Base-by-base conservation (phyloP, 441 rosid species). In the Populus hybrid region DNA sequence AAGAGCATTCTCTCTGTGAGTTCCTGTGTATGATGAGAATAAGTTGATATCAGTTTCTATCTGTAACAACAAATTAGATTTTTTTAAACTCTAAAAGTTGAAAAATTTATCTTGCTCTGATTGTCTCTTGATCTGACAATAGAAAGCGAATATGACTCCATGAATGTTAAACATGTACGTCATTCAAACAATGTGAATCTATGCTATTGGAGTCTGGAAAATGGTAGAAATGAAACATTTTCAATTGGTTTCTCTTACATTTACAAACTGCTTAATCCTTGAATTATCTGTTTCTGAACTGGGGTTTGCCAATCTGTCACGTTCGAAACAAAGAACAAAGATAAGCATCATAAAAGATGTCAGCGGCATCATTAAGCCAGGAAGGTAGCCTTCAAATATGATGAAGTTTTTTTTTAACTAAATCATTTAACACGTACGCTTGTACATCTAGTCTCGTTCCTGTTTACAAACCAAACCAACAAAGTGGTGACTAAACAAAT, bases 291-390 rank as follows among this genome's bases (percentile, higher is more conserved):
- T 75, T 73, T 72, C 34, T 50, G 21, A 40, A 24, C 85, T 84
- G 89, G 82, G 81, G 21, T 65, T 81, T 71, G 26, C 42, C 50
- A 77, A 67, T 75, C 61, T 78, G 30, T 67, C 66, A 18, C 68
- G 84, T 68, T 75, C 83, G 21, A 81, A 81, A 71, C 81, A 69
- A 59, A 74, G 73, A 61, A 82, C 82, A 53, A 85, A 80, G 72
- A 76, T 83, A 42, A 72, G 74, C 77, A 82, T 87, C 77, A 66
- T 87, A 26, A 85, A 82, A 67, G 84, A 84, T 74, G 81, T 81
- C 78, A 84, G 81, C 21, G 88, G 90, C 59, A 70, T 82, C 42
- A 81, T 87, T 34, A 85, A 81, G 73, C 88, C 88, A 7, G 78
- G 83, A 78, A 85, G 86, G 90, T 87, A 72, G 11, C 21, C 32